Evolutionary conservation across 2,329 filamentous ascomycete species (phyloP).

Genomic region (Alternaria consortialis): DNA sequence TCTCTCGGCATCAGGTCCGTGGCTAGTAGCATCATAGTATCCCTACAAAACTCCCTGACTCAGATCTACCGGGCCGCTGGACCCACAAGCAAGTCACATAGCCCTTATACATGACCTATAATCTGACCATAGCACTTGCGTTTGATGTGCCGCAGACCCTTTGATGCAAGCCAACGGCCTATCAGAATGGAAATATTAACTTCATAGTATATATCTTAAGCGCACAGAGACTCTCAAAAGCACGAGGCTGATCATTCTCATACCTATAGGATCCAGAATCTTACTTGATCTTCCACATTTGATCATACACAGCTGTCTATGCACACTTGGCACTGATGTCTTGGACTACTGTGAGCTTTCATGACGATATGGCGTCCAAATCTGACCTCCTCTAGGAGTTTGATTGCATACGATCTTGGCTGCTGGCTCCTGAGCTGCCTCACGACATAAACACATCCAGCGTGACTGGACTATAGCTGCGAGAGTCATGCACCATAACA

Average conservation of each 20-base stretch:
- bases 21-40: conserved; percentile 14
- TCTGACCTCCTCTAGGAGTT: conserved; percentile 18
- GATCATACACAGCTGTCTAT: conserved; percentile 18
- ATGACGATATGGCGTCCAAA: conserved; percentile 32
- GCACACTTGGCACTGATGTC: conserved; percentile 8
- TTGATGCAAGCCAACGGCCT: conserved; percentile 16
- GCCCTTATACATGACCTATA: conserved; percentile 16
- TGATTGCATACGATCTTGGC: background rate
- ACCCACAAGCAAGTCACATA: conserved; percentile 21
- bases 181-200: conserved; percentile 5
- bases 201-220: background rate
- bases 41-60: conserved; percentile 11
- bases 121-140: conserved; percentile 25
- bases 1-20: conserved; percentile 15
- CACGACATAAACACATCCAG: conserved; percentile 10
- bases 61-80: conserved; percentile 32
- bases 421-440: conserved; percentile 2
- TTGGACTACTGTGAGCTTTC: conserved; percentile 5
- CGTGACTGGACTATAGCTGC: conserved; percentile 2
- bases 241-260: conserved; percentile 18
- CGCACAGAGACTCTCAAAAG: background rate
- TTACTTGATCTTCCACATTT: conserved; percentile 17
- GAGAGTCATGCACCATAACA: background rate
- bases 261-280: conserved; percentile 14
- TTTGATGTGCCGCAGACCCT: conserved; percentile 24